These are phyloP conservation scores for Gynochthodes officinalis DNA, from an alignment of 257 asterid species.

Conservation along the genomic window DNA sequence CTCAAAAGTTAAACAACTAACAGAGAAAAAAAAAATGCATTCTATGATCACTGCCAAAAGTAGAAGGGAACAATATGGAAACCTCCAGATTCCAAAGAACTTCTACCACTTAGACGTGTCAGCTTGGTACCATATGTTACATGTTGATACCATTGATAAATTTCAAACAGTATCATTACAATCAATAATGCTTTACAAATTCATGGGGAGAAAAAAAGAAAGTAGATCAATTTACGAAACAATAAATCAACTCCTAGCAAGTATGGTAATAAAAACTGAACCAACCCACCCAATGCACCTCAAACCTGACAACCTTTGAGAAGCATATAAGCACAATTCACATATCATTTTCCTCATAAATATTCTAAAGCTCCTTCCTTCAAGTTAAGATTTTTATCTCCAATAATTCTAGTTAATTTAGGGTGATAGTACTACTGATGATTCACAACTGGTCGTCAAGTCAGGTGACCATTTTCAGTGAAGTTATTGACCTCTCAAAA, in stretches of 20 bases:
- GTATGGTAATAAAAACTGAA: not conserved
- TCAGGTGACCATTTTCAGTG: not conserved
- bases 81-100: not conserved
- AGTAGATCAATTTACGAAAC: not conserved
- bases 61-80: not conserved
- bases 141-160: not conserved
- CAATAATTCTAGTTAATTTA: not conserved
- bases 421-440: not conserved
- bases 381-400: not conserved
- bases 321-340: not conserved
- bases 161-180: not conserved
- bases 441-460: not conserved
- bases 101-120: not conserved
- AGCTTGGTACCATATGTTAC: not conserved
- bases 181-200: not conserved
- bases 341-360: not conserved
- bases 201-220: not conserved
- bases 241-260: not conserved
- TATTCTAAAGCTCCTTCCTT: not conserved
- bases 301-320: not conserved
- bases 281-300: not conserved
- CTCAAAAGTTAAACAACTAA: not conserved
- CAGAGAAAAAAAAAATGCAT: not conserved
- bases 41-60: not conserved
- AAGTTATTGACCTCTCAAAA: not conserved